Conservation (phyloP, 208 protist genomes). For the Balamuthia mandrillaris region DNA sequence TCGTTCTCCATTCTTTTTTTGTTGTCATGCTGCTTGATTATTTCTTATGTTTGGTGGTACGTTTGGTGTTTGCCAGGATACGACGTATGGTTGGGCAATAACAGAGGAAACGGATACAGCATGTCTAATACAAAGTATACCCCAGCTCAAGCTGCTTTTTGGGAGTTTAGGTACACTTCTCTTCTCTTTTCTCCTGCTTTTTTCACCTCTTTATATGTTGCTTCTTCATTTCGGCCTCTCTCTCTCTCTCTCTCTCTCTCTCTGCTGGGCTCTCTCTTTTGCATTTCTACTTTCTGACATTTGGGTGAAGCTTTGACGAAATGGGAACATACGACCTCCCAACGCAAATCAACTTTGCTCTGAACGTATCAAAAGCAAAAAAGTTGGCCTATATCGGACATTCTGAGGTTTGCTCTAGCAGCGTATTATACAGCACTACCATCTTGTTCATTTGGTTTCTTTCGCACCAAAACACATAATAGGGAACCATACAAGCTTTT, state of each 20-base stretch:
- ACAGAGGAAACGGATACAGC: constrained; percentile 44
- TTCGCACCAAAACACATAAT: neutral
- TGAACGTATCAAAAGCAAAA: neutral
- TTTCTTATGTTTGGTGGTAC: neutral
- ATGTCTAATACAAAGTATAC: neutral
- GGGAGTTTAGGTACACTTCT: constrained; percentile 25
- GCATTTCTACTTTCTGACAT: no score
- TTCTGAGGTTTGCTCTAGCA: no score
- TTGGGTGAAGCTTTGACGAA: constrained; percentile 23
- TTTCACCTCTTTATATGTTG: neutral
- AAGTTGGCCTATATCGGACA: constrained; percentile 34
- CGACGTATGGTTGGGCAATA: constrained; percentile 49
- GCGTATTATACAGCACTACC: no score
- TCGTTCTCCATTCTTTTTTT: neutral
- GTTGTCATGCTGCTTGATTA: neutral
- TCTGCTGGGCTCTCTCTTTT: no score
- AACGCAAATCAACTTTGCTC: constrained; percentile 17
- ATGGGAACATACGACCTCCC: constrained; percentile 40
- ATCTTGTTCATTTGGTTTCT: neutral
- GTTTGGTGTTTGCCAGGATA: constrained; percentile 24
- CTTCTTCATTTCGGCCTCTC: no score
- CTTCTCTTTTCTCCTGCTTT: neutral
- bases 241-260: no score
- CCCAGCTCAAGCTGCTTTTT: neutral
- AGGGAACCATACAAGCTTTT: constrained; percentile 44